A percentile compares a stretch with the other conserved stretches of the same genome.
These are phyloP conservation scores for Sphagnum magellanicum DNA, from an alignment of 228 moss, liverwort and hornwort genomes.

Conservation along the genomic window DNA sequence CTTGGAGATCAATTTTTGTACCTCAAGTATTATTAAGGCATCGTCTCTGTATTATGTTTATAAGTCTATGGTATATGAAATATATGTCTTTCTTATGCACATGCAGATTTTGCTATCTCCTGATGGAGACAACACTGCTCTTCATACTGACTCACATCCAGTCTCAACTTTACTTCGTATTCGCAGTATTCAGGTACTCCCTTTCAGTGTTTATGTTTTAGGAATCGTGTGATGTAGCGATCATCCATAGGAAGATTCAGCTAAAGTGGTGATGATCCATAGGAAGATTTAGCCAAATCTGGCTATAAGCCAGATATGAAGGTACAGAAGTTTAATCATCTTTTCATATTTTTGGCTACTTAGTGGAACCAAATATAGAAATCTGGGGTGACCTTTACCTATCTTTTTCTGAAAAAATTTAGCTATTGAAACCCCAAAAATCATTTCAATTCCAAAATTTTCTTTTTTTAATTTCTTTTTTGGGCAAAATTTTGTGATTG, in stretches of 20 bases:
- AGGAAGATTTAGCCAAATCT: no score
- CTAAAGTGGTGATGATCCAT: no score
- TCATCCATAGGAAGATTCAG: no score
- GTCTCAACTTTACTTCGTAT: slow-evolving; percentile 66
- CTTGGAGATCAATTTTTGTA: neutral
- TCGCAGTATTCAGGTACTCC: slow-evolving; percentile 56
- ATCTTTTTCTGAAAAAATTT: neutral
- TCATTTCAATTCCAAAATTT: neutral
- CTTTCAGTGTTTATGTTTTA: no score
- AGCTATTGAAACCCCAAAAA: neutral
- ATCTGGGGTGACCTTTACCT: neutral
- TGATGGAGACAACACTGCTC: slow-evolving; percentile 39
- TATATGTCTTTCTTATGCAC: neutral
- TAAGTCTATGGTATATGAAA: neutral
- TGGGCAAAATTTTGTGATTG: neutral
- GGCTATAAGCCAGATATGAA: no score
- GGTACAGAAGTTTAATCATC: no score
- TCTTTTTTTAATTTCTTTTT: neutral
- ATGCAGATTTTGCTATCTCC: slow-evolving; percentile 54
- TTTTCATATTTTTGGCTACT: no score
- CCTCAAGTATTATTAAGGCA: neutral
- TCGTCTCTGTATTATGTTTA: no score
- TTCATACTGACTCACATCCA: slow-evolving; percentile 34
- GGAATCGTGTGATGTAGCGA: no score
- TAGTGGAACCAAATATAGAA: no score